phyloP scores from a whole-genome alignment of 1,284 basidiomycete species.

The Cerrena zonata region DNA sequence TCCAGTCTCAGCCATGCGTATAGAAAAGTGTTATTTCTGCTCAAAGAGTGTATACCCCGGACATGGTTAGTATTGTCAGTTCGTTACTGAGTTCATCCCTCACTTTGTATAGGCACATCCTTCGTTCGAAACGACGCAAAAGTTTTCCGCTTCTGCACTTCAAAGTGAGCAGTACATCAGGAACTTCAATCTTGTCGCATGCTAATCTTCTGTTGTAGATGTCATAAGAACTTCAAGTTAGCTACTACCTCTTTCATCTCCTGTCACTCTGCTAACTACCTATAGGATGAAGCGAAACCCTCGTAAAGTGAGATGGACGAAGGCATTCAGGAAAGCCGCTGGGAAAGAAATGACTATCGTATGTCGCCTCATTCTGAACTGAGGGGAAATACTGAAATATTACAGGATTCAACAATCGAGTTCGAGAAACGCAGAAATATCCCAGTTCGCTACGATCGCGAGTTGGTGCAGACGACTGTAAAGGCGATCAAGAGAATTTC shows the following conservation, averaged over 20 bases:
- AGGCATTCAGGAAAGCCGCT: conserved; percentile 97
- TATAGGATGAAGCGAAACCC: conserved; percentile 98
- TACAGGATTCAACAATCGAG: conserved; percentile 93
- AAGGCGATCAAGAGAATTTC: conserved; percentile 94
- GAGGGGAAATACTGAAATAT: conserved; percentile 1
- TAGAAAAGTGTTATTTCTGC: conserved; percentile 90
- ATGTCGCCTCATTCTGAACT: conserved; percentile 27
- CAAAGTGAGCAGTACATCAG: conserved; percentile 75
- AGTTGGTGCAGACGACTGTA: conserved; percentile 89
- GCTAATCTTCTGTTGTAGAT: conserved; percentile 42
- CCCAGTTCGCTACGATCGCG: conserved; percentile 95
- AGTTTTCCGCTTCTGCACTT: conserved; percentile 93
- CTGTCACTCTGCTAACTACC: not conserved
- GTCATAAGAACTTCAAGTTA: conserved; percentile 97
- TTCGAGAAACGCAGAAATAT: conserved; percentile 99
- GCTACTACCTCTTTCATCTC: conserved; percentile 14
- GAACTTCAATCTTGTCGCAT: conserved; percentile 1
- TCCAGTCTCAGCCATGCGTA: conserved; percentile 56
- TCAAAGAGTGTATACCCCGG: conserved; percentile 93
- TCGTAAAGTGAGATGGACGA: conserved; percentile 98
- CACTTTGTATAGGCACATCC: conserved; percentile 57
- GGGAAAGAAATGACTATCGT: conserved; percentile 99
- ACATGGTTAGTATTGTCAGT: conserved; percentile 54
- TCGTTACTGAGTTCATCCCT: not conserved
- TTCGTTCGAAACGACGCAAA: conserved; percentile 97